Evolutionary conservation across 1,139 yeast species (phyloP).

Genomic region (Suhomyces coccinellae): DNA sequence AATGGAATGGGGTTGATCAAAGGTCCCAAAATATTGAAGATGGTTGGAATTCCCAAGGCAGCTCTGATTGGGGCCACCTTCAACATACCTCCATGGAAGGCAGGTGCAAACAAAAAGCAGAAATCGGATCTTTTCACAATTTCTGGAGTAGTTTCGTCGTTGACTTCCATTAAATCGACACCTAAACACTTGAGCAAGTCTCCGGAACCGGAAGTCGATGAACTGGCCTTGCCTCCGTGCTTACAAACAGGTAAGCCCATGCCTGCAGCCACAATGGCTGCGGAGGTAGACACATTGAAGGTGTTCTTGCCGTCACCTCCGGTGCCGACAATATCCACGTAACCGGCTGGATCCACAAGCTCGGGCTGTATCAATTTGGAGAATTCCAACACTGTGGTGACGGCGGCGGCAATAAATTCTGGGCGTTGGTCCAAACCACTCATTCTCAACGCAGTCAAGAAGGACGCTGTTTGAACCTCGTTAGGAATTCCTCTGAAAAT

Average conservation of each 20-base stretch:
- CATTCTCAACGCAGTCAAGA: constrained; percentile 72
- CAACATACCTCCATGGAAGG: constrained; percentile 93
- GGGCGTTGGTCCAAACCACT: constrained; percentile 82
- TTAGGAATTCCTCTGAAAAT: constrained; percentile 61
- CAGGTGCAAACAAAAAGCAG: constrained; percentile 86
- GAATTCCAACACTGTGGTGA: constrained; percentile 62
- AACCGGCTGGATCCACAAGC: constrained; percentile 51
- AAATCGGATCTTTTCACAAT: constrained; percentile 60
- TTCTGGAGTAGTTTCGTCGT: constrained; percentile 60
- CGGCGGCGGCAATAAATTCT: constrained; percentile 83
- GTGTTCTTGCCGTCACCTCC: constrained; percentile 99
- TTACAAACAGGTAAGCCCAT: constrained; percentile 79
- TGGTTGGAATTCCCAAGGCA: constrained; percentile 82
- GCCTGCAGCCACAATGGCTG: constrained; percentile 94
- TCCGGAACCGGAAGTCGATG: constrained; percentile 91
- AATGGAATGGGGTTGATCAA: constrained; percentile 87
- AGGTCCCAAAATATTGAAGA: constrained; percentile 92
- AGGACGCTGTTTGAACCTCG: constrained; percentile 75
- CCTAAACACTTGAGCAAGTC: constrained; percentile 79
- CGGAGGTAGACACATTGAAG: constrained; percentile 90
- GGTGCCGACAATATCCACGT: constrained; percentile 91
- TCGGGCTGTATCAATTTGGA: constrained; percentile 51
- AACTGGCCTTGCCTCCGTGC: constrained; percentile 97
- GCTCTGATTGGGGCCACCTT: constrained; percentile 76
- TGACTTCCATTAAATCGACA: constrained; percentile 70